phyloP scores from a whole-genome alignment of 2,329 filamentous ascomycete genomes.

The Plectosphaerella cucumerina region DNA sequence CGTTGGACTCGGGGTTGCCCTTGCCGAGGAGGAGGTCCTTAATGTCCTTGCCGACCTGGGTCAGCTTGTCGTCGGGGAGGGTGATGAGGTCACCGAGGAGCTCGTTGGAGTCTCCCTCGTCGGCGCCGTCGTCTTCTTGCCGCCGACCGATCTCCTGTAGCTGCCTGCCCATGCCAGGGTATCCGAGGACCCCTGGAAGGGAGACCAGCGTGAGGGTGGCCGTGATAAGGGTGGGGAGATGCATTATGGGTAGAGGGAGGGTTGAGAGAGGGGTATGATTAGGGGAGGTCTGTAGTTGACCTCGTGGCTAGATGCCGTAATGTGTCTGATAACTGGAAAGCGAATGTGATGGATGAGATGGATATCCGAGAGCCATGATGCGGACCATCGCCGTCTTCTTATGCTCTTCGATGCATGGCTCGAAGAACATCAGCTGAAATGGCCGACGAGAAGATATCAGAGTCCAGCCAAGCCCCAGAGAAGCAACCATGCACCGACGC shows the following conservation, averaged over 20 bases:
- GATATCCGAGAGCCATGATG: too few relatives aligned
- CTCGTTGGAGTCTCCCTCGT: slow-evolving; percentile 11
- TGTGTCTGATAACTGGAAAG: too few relatives aligned
- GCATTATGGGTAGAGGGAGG: slow-evolving; percentile 43
- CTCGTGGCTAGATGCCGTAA: too few relatives aligned
- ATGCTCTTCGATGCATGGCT: too few relatives aligned
- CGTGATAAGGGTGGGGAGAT: slow-evolving; percentile 9
- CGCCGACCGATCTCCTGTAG: slow-evolving; percentile 14
- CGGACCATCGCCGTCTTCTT: too few relatives aligned
- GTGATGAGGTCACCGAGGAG: slow-evolving; percentile 14
- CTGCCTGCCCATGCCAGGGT: slow-evolving; percentile 12
- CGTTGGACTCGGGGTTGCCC: slow-evolving; percentile 14
- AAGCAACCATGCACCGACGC: too few relatives aligned
- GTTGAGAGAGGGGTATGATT: slow-evolving; percentile 56
- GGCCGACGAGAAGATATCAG: too few relatives aligned
- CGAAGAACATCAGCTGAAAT: slow-evolving; percentile 39
- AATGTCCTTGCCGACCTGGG: slow-evolving; percentile 13
- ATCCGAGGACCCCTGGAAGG: slow-evolving; percentile 8
- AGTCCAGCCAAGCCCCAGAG: too few relatives aligned
- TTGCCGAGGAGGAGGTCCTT: slow-evolving; percentile 12
- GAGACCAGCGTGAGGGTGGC: slow-evolving; percentile 10
- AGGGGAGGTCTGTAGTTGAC: slow-evolving; percentile 8
- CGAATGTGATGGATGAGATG: slow-evolving; percentile 12
- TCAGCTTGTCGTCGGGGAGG: slow-evolving; percentile 10
- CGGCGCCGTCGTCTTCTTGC: slow-evolving; percentile 2